Evolutionary conservation across 2,329 filamentous ascomycete species (phyloP).

Genomic region (Colletotrichum scovillei): DNA sequence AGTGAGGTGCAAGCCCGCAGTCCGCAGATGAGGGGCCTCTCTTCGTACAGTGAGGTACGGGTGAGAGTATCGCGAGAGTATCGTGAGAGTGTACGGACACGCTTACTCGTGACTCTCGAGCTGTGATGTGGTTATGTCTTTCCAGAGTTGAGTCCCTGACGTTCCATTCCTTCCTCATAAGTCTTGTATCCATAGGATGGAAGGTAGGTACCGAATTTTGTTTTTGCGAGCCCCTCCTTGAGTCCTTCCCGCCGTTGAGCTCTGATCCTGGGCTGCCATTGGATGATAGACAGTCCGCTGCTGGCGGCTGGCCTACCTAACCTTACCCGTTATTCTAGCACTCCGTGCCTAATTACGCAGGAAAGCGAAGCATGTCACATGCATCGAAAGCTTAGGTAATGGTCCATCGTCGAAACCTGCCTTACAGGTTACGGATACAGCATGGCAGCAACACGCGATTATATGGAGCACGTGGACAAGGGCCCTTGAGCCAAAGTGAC

Average conservation of each 20-base stretch:
- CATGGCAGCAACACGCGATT: constrained; percentile 7
- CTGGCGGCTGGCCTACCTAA: background rate
- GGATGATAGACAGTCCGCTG: constrained; percentile 23
- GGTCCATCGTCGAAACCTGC: background rate
- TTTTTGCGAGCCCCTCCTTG: background rate
- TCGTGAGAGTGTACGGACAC: background rate
- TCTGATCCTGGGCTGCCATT: constrained; percentile 10
- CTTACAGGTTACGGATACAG: background rate
- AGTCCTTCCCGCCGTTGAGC: constrained; percentile 1
- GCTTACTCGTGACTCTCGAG: no score
- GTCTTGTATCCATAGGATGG: background rate
- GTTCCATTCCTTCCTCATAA: background rate
- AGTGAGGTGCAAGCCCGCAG: background rate
- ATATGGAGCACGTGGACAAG: constrained; percentile 12
- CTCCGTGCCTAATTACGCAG: background rate
- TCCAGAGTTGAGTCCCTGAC: background rate
- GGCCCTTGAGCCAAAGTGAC: background rate
- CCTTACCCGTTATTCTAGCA: background rate
- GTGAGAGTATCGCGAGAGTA: no score
- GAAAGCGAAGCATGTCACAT: constrained; percentile 19
- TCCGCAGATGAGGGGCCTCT: background rate
- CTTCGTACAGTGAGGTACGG: no score
- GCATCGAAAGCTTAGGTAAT: constrained; percentile 27
- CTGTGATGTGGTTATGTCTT: background rate
- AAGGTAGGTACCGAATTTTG: background rate